Evolutionary conservation across 2,329 filamentous ascomycete genomes (phyloP).

Genomic region (Coniochaeta pulveracea): DNA sequence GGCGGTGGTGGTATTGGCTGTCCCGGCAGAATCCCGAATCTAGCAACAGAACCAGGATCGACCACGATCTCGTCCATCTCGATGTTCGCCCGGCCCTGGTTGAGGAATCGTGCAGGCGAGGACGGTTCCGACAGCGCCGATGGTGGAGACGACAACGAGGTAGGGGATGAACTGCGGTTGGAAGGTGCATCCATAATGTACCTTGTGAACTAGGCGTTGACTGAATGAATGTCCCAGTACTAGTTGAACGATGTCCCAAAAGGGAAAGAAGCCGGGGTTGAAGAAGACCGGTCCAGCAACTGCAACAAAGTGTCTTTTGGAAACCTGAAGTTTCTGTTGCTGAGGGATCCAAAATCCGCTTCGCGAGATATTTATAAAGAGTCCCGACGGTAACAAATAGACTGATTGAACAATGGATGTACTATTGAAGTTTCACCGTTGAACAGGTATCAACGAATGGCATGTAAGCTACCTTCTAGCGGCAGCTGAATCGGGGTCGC

Average conservation of each 20-base stretch:
- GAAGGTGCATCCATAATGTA: background rate
- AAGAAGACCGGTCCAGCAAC: background rate
- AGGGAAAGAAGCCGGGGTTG: background rate
- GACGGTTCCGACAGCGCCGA: conserved; percentile 37
- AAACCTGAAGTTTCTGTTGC: background rate
- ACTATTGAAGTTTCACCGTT: background rate
- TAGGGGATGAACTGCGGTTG: conserved; percentile 29
- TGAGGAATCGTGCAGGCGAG: conserved; percentile 28
- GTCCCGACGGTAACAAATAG: background rate
- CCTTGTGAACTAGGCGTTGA: no score
- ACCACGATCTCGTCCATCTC: conserved; percentile 41
- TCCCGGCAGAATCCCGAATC: conserved; percentile 20
- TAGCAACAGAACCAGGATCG: conserved; percentile 23
- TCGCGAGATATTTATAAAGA: no score
- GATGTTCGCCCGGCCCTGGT: conserved; percentile 20
- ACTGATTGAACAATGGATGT: background rate
- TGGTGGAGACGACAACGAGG: conserved; percentile 39
- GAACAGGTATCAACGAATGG: conserved; percentile 2
- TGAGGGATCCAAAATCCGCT: no score
- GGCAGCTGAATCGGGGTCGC: background rate
- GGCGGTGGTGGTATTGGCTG: conserved; percentile 18
- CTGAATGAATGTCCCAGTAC: no score
- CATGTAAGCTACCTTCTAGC: background rate
- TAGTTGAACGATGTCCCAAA: background rate
- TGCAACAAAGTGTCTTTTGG: background rate